A percentile compares a stretch with the other conserved stretches of the same genome.
Conservation (phyloP, 2,329 filamentous ascomycete species). For the Ophiostoma piceae region DNA sequence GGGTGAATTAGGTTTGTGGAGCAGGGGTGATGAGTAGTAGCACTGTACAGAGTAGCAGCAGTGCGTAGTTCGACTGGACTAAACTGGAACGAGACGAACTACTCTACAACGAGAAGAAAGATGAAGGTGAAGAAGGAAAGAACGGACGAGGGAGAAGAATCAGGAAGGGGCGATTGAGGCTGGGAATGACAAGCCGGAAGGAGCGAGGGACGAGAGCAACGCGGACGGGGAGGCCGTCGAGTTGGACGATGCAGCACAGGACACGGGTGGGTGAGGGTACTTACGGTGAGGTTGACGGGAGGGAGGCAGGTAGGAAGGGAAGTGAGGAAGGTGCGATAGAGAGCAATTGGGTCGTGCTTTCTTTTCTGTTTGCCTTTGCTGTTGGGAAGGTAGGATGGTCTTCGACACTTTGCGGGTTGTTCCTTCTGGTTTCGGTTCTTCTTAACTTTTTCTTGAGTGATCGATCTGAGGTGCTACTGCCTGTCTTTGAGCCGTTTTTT, state of each 20-base stretch:
- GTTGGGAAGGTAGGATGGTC: not conserved
- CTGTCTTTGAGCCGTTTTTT: constrained; percentile 1
- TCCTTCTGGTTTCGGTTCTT: not conserved
- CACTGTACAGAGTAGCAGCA: not conserved
- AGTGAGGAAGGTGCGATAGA: not conserved
- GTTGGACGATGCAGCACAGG: not conserved
- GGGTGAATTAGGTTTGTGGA: constrained; percentile 11
- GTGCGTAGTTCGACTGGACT: not conserved
- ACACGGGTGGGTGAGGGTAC: not conserved
- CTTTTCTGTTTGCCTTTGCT: not conserved
- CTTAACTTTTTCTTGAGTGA: not conserved
- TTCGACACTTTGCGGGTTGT: not conserved
- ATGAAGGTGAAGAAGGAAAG: not conserved
- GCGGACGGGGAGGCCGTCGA: not conserved
- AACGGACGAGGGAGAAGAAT: not conserved
- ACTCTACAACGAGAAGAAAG: not conserved
- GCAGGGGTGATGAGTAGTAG: constrained; percentile 5
- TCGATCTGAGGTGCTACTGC: not conserved
- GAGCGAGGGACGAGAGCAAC: not conserved
- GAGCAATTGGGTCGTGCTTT: constrained; percentile 8
- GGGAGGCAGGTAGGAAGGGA: not conserved
- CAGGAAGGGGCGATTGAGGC: not conserved
- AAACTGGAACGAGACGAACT: not conserved
- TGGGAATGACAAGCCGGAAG: not conserved
- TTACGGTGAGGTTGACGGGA: not conserved